Percentiles rank a stretch among this genome's conserved stretches.
Evolutionary conservation across 441 rosid species (phyloP).

Genomic region (Metrosideros polymorpha): DNA sequence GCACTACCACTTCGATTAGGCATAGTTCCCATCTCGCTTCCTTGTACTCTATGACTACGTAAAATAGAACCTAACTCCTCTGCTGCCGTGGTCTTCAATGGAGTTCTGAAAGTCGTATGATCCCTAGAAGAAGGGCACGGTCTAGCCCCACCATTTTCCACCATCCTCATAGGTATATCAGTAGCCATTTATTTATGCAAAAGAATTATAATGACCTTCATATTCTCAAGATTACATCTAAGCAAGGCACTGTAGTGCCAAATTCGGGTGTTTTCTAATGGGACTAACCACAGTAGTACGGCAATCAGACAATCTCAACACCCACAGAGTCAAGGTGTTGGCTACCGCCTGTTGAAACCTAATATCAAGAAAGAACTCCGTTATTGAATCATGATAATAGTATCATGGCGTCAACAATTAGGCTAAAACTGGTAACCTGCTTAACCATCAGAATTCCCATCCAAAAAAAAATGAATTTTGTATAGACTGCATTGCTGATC

Average conservation of each 20-base stretch:
- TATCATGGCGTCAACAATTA: not conserved
- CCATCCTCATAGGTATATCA: conserved; percentile 71
- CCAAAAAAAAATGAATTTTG: not conserved
- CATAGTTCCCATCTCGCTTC: conserved; percentile 27
- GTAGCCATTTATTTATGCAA: conserved; percentile 45
- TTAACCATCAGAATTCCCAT: not conserved
- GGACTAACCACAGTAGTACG: not conserved
- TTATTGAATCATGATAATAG: not conserved
- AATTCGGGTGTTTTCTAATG: not conserved
- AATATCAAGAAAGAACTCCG: not conserved
- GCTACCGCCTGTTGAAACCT: not conserved
- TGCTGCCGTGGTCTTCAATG: conserved; percentile 44
- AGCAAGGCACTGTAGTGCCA: not conserved
- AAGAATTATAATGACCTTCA: not conserved
- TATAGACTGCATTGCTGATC: not conserved
- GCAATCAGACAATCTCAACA: not conserved
- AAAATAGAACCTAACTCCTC: conserved; percentile 66
- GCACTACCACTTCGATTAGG: conserved; percentile 94
- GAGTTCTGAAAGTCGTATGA: conserved; percentile 41
- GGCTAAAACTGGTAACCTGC: not conserved
- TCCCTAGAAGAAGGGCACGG: conserved; percentile 58
- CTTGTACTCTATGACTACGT: conserved; percentile 43
- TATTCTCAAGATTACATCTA: not conserved
- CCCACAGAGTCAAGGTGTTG: not conserved
- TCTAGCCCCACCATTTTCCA: conserved; percentile 48